A percentile compares a stretch with the other conserved stretches of the same genome.
phyloP scores from a whole-genome alignment of 1,139 yeast genomes.

The Candida buenavistaensis region DNA sequence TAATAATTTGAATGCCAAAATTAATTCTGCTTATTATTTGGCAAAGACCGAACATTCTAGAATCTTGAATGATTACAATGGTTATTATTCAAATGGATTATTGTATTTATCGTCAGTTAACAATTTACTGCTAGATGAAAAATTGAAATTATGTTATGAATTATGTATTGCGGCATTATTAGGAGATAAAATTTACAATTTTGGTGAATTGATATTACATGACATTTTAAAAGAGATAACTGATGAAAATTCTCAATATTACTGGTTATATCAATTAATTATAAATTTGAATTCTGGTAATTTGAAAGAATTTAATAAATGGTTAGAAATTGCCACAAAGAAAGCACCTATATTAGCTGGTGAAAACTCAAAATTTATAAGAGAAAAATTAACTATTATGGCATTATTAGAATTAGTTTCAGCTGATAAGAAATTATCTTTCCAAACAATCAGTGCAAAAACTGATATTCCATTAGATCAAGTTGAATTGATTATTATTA shows the following conservation, averaged over 20 bases:
- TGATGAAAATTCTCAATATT: slow-evolving; percentile 44
- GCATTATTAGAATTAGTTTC: slow-evolving; percentile 87
- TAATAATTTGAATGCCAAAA: slow-evolving; percentile 63
- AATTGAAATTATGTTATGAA: slow-evolving; percentile 66
- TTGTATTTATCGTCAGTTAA: slow-evolving; percentile 52
- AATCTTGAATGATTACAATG: slow-evolving; percentile 72
- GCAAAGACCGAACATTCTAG: slow-evolving; percentile 79
- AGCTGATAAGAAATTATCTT: slow-evolving; percentile 69
- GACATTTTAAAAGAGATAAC: slow-evolving; percentile 66
- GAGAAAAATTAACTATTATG: slow-evolving; percentile 91
- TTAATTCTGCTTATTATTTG: slow-evolving; percentile 81
- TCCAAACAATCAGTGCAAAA: slow-evolving; percentile 66
- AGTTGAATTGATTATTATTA: slow-evolving; percentile 89
- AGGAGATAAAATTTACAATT: slow-evolving; percentile 91
- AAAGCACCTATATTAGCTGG: slow-evolving; percentile 59
- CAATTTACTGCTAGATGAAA: slow-evolving; percentile 30
- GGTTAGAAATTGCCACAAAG: slow-evolving; percentile 35
- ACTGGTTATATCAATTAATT: slow-evolving; percentile 75
- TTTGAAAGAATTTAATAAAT: slow-evolving; percentile 57
- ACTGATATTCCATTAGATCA: slow-evolving; percentile 72
- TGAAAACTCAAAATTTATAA: slow-evolving; percentile 63
- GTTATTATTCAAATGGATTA: slow-evolving; percentile 66
- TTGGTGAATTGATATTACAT: slow-evolving; percentile 91
- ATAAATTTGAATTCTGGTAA: slow-evolving; percentile 78
- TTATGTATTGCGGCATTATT: slow-evolving; percentile 83